phyloP scores from a whole-genome alignment of 2,329 filamentous ascomycete species.

The Alternaria panax region DNA sequence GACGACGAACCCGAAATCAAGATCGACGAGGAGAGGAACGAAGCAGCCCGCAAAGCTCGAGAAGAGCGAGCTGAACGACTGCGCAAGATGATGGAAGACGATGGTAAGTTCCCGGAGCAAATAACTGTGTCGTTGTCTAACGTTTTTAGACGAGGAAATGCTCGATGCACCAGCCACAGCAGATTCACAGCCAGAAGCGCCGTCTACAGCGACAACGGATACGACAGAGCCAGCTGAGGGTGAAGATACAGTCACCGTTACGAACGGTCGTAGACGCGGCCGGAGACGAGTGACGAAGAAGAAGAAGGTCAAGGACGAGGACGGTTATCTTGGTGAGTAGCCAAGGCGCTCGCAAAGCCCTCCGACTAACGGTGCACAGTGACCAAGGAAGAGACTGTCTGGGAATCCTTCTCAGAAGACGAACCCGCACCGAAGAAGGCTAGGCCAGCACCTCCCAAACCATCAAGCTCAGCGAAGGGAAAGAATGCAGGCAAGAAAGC shows the following conservation, averaged over 20 bases:
- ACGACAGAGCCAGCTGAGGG: slow-evolving; percentile 31
- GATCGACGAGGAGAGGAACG: slow-evolving; percentile 42
- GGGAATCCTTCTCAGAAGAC: slow-evolving; percentile 95
- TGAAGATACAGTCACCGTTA: slow-evolving; percentile 55
- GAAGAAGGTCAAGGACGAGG: slow-evolving; percentile 83
- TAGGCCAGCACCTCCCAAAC: slow-evolving; percentile 52
- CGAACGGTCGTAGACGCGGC: slow-evolving; percentile 74
- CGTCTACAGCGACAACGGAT: slow-evolving; percentile 28
- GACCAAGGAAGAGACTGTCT: slow-evolving; percentile 81
- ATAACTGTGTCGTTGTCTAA: slow-evolving; percentile 19
- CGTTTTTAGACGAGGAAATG: slow-evolving; percentile 61
- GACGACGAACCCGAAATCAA: slow-evolving; percentile 41
- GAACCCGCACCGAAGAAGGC: slow-evolving; percentile 69
- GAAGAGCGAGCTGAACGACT: slow-evolving; percentile 72
- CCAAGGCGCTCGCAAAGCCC: background rate
- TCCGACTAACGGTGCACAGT: slow-evolving; percentile 62
- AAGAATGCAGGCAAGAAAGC: slow-evolving; percentile 58
- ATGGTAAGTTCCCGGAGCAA: slow-evolving; percentile 53
- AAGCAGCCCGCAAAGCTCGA: slow-evolving; percentile 54
- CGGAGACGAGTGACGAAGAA: slow-evolving; percentile 85
- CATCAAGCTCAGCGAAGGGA: slow-evolving; percentile 59
- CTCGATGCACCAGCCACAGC: slow-evolving; percentile 59
- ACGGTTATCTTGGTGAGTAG: slow-evolving; percentile 82
- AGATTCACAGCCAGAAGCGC: slow-evolving; percentile 49
- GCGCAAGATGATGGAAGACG: slow-evolving; percentile 77